Conservation (phyloP, 768 basidiomycete genomes). For the Lactarius hatsudake region DNA sequence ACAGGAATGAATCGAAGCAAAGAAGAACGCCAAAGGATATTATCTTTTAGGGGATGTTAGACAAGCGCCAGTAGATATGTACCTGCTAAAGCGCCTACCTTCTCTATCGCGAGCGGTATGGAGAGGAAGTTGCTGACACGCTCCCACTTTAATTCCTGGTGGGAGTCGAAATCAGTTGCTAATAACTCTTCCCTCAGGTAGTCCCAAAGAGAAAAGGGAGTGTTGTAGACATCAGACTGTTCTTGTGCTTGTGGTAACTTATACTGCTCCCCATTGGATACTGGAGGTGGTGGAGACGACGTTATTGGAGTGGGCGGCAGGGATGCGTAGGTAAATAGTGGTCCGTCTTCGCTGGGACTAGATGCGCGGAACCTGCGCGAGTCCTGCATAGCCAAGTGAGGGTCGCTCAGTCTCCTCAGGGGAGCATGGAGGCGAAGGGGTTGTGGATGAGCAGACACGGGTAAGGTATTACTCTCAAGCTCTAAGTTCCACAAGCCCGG, state of each 20-base stretch:
- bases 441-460: background rate
- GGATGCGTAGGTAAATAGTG: conserved; percentile 62
- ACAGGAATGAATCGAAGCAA: conserved; percentile 95
- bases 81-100: conserved; percentile 48
- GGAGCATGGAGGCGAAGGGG: conserved; percentile 10
- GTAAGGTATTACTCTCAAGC: conserved; percentile 7
- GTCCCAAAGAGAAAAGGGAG: conserved; percentile 86
- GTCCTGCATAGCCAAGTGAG: conserved; percentile 9
- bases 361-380: conserved; percentile 13
- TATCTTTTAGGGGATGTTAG: conserved; percentile 48
- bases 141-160: conserved; percentile 94
- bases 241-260: conserved; percentile 22
- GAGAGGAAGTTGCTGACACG: conserved; percentile 93
- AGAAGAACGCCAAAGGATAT: conserved; percentile 89
- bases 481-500: conserved; percentile 8
- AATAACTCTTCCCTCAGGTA: conserved; percentile 85
- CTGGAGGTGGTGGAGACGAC: conserved; percentile 27
- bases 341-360: conserved; percentile 21
- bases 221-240: conserved; percentile 31
- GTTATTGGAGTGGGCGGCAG: conserved; percentile 69
- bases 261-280: background rate
- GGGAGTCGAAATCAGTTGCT: conserved; percentile 91
- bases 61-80: background rate
- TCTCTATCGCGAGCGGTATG: conserved; percentile 91
- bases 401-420: conserved; percentile 19